Conservation (phyloP, 257 asterid genomes). For the Nicotiana sylvestris region DNA sequence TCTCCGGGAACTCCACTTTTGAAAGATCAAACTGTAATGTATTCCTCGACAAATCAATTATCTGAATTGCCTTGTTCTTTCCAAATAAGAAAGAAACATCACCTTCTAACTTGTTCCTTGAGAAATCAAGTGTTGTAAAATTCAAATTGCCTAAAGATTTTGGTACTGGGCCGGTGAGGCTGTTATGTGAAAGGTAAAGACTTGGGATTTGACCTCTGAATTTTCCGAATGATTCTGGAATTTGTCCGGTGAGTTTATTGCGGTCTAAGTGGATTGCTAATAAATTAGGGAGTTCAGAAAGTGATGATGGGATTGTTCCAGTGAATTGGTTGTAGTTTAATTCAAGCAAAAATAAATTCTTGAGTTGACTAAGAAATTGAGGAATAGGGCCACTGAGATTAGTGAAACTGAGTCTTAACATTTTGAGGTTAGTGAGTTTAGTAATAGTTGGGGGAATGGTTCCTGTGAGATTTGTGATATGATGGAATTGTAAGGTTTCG, state of each 20-base stretch:
- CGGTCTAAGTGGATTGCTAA: conserved; percentile 30
- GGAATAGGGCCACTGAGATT: conserved; percentile 52
- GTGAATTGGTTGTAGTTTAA: conserved; percentile 41
- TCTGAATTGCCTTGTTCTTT: conserved; percentile 22
- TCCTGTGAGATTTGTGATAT: conserved; percentile 41
- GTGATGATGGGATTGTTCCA: conserved; percentile 42
- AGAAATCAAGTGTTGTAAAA: conserved; percentile 26
- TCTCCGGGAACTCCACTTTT: conserved; percentile 27
- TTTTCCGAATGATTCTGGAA: conserved; percentile 51
- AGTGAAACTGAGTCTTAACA: conserved; percentile 34
- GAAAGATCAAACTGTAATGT: conserved; percentile 41
- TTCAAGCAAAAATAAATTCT: conserved; percentile 32
- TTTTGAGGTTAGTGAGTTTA: conserved; percentile 31
- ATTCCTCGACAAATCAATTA: conserved; percentile 33
- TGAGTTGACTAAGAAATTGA: conserved; percentile 33
- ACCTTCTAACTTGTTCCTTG: conserved; percentile 39
- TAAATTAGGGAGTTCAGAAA: conserved; percentile 35
- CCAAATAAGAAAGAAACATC: conserved; percentile 50
- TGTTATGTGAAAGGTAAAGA: conserved; percentile 38
- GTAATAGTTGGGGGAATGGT: conserved; percentile 36
- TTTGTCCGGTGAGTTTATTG: conserved; percentile 49
- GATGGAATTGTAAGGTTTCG: conserved; percentile 17
- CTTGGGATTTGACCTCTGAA: conserved; percentile 15
- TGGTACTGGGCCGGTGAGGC: conserved; percentile 37
- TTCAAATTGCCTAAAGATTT: conserved; percentile 18